Conservation (phyloP, 495 filamentous ascomycete genomes). For the Daldinia grandis region DNA sequence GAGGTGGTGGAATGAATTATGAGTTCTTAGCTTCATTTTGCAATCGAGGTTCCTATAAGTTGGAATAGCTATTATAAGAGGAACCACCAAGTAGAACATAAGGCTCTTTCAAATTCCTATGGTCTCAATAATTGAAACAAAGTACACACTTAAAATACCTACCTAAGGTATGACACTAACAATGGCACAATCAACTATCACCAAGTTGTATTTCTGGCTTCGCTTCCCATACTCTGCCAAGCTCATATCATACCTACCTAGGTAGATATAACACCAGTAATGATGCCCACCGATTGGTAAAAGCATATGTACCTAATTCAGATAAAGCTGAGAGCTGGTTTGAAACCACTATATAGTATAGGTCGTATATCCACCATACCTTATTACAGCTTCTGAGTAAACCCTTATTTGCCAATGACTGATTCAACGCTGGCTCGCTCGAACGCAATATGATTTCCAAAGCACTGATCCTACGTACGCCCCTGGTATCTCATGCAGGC, state of each 20-base stretch:
- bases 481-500: constrained; percentile 40
- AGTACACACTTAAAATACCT: too few relatives aligned
- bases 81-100: too few relatives aligned
- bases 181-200: neutral
- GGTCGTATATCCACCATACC: neutral
- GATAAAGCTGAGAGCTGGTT: neutral
- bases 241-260: neutral
- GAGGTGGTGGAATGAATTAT: neutral
- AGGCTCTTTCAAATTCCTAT: too few relatives aligned
- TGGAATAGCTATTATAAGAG: too few relatives aligned
- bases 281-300: neutral
- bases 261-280: too few relatives aligned
- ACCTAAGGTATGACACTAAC: too few relatives aligned
- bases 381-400: neutral
- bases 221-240: neutral
- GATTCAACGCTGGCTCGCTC: constrained; percentile 3
- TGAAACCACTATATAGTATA: neutral
- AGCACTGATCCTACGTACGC: constrained; percentile 17
- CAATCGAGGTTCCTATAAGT: too few relatives aligned
- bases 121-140: too few relatives aligned
- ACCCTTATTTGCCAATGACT: neutral
- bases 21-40: too few relatives aligned
- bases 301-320: neutral
- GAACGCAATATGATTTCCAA: constrained; percentile 8
- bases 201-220: neutral